A percentile compares a stretch with the other conserved stretches of the same genome.
These are phyloP conservation scores for Penicillium sclerotiorum DNA, from an alignment of 2,329 filamentous ascomycete species.

Conservation along the genomic window DNA sequence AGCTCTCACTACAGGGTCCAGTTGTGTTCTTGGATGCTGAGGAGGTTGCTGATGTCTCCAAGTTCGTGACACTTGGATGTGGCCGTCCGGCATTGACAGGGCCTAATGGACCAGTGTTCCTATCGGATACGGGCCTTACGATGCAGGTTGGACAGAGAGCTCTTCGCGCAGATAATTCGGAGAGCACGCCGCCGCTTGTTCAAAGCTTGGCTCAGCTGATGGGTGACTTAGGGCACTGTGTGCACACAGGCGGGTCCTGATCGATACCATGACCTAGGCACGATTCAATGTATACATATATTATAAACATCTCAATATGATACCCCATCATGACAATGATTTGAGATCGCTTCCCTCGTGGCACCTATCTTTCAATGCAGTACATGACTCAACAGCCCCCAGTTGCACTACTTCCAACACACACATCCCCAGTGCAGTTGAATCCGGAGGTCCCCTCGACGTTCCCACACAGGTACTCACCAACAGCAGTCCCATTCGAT, in stretches of 20 bases:
- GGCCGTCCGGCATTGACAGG: conserved; percentile 57
- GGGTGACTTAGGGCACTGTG: conserved; percentile 26
- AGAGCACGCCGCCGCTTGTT: conserved; percentile 61
- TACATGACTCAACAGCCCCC: conserved; percentile 16
- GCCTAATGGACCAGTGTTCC: conserved; percentile 31
- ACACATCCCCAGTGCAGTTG: conserved; percentile 8
- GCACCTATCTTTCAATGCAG: no score
- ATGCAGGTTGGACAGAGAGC: conserved; percentile 63
- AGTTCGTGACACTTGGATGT: conserved; percentile 61
- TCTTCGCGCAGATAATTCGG: conserved; percentile 57
- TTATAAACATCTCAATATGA: neutral
- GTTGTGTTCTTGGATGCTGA: conserved; percentile 60
- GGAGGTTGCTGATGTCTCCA: conserved; percentile 56
- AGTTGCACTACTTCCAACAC: conserved; percentile 13
- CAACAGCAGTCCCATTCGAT: conserved; percentile 20
- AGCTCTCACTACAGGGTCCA: conserved; percentile 19
- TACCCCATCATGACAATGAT: no score
- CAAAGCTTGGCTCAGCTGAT: conserved; percentile 69
- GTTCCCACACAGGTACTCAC: conserved; percentile 31
- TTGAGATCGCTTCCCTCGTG: no score
- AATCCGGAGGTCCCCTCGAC: conserved; percentile 12
- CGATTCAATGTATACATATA: conserved; percentile 10
- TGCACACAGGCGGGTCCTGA: conserved; percentile 4
- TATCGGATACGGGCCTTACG: conserved; percentile 61
- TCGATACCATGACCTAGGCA: no score